Base-by-base conservation (phyloP, 805 yeast species). In the Candida insectorum region DNA sequence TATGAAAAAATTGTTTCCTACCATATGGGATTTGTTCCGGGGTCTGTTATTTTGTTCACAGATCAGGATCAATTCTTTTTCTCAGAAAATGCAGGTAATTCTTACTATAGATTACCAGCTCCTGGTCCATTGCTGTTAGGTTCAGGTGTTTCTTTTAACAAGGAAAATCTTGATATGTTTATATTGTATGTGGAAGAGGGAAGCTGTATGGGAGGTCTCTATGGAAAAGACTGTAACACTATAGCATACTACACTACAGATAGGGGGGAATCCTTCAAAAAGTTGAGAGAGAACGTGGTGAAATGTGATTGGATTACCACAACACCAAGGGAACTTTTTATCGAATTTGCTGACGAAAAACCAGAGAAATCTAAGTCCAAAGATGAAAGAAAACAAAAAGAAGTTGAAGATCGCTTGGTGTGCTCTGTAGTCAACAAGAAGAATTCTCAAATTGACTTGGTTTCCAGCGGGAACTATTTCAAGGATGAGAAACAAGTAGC, bases 221-320 rank as follows among this genome's bases (percentile, higher is more conserved):
- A n/a, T n/a, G 41, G 45, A 10, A 60, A 69, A 2, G 34, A 44
- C 1, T 89, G 97, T 57, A 64, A 66, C 30, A 53, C 71, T 1
- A 68, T 67, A 6, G 81, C 89, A 0, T 81, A 69, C 44, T 61
- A 75, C 36, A 81, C 96, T 2, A 60, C 56, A 16, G 78, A 89
- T 59, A 76, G 73, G 16, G 98, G 97, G 15, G 47, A 56, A 17
- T 56, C 71, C 4, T 93, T 88, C 69, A 46, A 58, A 0, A 61
- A 65, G 33, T 51, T 93, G 42, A 54, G 66, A 16, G 73, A 73
- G 6, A 65, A 75, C 41, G 83, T 77, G 5, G 49, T 62, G 13
- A 58, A 57, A 6, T 91, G 98, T 68, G 74, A 75, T 31, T 91
- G 76, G 55, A 79, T 77, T n/a, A 80, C 79, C 10, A 54, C 73